Evolutionary conservation across 2,329 filamentous ascomycete genomes (phyloP), one percentile per base, ranked within the genome.

Genomic region (Celoporthe dispersa): DNA sequence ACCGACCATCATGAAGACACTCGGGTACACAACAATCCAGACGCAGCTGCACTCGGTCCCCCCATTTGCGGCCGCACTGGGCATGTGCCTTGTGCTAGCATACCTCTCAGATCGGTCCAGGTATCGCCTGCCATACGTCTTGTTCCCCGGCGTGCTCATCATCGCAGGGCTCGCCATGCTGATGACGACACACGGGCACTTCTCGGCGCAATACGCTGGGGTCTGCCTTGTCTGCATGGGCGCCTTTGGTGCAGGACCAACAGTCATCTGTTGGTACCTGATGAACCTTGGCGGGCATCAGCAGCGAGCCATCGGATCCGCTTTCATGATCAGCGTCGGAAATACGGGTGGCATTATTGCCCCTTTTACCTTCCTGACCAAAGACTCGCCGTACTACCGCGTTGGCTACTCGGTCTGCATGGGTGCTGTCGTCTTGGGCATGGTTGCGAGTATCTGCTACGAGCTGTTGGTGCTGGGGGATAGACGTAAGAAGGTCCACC

Each of bases 391-490:
- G 11, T 48, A 48, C 44, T 48, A 48, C 44, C 44, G 22, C 44
- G 22, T 22, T 2, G 44, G 44, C 44, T 48, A 48, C 44, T 48
- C 16, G 44, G 44, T 48, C 2, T 48, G 44, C 44, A 48, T 48
- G 44, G 44, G 44, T 1, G 2, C 22, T 22, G 44, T 48, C 11
- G 4, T 48, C 3, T 48, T 48, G 22, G 44, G 44, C 44, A 3
- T 48, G 16, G 44, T 48, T 22, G 44, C 44, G 44, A 48, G 44
- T 22, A 22, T 48, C 44, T 39, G 33, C 33, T 62, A 62, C 28
- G 60, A 39, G 16, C n/a, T 41, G 16, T 37, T 62, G 33, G 60
- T 62, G 60, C 60, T 62, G 60, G n/a, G 33, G 8, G 60, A 62
- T 35, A 62, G 60, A 33, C 60, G 60, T 1, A 62, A 62, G 60